These are phyloP conservation scores for Cryptococcus floricola DNA, from an alignment of 1,284 basidiomycete species.

Conservation along the genomic window DNA sequence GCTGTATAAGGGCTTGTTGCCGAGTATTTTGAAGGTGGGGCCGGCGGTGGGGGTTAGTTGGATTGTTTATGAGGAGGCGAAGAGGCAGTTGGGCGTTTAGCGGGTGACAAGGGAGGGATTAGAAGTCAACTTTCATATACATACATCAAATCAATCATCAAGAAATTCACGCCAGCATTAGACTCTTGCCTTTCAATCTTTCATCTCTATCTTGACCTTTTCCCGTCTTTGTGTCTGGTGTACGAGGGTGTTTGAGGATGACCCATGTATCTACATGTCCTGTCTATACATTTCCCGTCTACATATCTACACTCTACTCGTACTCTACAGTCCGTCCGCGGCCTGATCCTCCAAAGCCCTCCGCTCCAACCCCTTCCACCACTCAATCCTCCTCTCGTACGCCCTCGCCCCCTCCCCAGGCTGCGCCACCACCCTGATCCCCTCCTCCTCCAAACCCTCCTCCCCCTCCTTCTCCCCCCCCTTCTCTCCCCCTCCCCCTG, in stretches of 20 bases:
- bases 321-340: background rate
- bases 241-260: too few relatives aligned
- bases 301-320: too few relatives aligned
- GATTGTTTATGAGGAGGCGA: constrained; percentile 59
- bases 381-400: background rate
- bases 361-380: background rate
- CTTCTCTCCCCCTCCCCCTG: constrained; percentile 7
- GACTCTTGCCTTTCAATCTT: background rate
- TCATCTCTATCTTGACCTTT: background rate
- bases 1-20: constrained; percentile 89
- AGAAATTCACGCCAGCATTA: too few relatives aligned
- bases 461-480: too few relatives aligned
- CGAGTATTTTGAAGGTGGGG: constrained; percentile 89
- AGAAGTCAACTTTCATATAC: too few relatives aligned
- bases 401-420: background rate
- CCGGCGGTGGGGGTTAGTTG: constrained; percentile 93
- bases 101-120: too few relatives aligned
- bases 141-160: too few relatives aligned
- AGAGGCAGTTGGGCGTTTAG: constrained; percentile 41
- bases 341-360: constrained; percentile 7
- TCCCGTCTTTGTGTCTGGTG: too few relatives aligned
- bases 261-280: background rate
- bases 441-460: background rate
- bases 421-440: background rate
- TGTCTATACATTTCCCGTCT: background rate